Evolutionary conservation across 257 asterid species (phyloP).

Genomic region (Anisodus tanguticus): DNA sequence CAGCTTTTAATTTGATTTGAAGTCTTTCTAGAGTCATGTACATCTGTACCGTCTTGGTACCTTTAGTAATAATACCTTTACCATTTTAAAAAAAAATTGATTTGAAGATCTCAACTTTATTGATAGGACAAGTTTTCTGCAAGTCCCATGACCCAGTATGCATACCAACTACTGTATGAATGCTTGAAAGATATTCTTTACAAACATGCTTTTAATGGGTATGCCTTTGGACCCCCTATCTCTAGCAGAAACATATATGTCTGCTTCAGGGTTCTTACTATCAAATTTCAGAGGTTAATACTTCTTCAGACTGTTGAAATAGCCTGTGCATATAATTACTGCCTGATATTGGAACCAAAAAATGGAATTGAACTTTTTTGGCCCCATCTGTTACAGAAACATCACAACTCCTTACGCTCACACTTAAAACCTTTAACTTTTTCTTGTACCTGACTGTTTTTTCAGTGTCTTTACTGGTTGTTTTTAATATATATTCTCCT

Average conservation of each 20-base stretch:
- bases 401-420: background rate
- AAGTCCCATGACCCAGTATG: background rate
- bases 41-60: background rate
- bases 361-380: background rate
- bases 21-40: background rate
- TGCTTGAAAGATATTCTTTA: background rate
- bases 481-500: constrained; percentile 14
- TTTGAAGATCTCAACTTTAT: constrained; percentile 15
- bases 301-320: constrained; percentile 8
- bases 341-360: background rate
- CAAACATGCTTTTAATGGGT: constrained; percentile 20
- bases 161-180: background rate
- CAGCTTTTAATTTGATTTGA: background rate
- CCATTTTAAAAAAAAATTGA: background rate
- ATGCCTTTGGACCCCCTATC: constrained; percentile 19
- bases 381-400: background rate
- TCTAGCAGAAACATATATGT: too few species aligned
- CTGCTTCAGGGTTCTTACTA: background rate
- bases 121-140: background rate
- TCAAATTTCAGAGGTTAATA: background rate
- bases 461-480: background rate
- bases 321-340: background rate
- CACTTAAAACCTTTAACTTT: background rate
- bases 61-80: too few species aligned
- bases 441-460: background rate